These are phyloP conservation scores for Pseudohyphozyma bogoriensis DNA, from an alignment of 768 basidiomycete species.

Conservation along the genomic window DNA sequence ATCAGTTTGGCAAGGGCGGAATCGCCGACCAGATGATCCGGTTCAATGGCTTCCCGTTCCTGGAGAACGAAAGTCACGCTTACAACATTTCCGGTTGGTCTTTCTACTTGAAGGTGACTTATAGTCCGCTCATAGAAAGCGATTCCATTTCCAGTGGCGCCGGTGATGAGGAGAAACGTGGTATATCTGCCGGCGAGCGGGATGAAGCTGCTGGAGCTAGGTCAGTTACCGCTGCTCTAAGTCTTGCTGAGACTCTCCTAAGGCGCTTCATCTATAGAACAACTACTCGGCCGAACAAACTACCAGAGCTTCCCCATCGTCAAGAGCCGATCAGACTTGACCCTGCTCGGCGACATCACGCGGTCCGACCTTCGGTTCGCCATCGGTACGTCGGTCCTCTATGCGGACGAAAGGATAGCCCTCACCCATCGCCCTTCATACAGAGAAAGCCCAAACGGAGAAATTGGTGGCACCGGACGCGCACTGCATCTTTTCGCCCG, in stretches of 20 bases:
- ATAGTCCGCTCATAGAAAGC: not conserved
- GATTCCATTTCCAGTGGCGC: slow-evolving; percentile 44
- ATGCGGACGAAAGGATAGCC: too few relatives aligned
- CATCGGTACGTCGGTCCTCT: slow-evolving; percentile 49
- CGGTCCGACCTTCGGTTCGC: slow-evolving; percentile 76
- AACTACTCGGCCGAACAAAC: slow-evolving; percentile 55
- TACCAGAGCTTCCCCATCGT: slow-evolving; percentile 91
- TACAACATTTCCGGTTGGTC: slow-evolving; percentile 77
- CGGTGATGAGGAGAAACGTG: slow-evolving; percentile 79
- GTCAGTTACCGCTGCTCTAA: slow-evolving; percentile 43
- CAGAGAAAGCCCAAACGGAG: slow-evolving; percentile 61
- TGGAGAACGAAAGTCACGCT: slow-evolving; percentile 89
- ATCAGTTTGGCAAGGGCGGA: slow-evolving; percentile 81
- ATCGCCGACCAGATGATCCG: slow-evolving; percentile 96
- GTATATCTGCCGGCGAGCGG: slow-evolving; percentile 62
- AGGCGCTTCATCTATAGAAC: slow-evolving; percentile 45
- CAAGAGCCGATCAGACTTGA: slow-evolving; percentile 48
- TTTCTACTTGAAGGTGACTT: not conserved
- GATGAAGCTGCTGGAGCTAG: slow-evolving; percentile 65
- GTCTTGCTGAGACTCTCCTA: not conserved
- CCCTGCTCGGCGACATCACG: slow-evolving; percentile 77
- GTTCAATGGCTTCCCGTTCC: slow-evolving; percentile 93
- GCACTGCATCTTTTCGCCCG: slow-evolving; percentile 58
- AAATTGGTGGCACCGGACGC: slow-evolving; percentile 56
- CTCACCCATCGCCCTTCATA: not conserved